Evolutionary conservation across 352 stramenopile genomes (phyloP), one percentile per base, ranked within the genome.

Genomic region (Phytophthora macrochlamydospora): DNA sequence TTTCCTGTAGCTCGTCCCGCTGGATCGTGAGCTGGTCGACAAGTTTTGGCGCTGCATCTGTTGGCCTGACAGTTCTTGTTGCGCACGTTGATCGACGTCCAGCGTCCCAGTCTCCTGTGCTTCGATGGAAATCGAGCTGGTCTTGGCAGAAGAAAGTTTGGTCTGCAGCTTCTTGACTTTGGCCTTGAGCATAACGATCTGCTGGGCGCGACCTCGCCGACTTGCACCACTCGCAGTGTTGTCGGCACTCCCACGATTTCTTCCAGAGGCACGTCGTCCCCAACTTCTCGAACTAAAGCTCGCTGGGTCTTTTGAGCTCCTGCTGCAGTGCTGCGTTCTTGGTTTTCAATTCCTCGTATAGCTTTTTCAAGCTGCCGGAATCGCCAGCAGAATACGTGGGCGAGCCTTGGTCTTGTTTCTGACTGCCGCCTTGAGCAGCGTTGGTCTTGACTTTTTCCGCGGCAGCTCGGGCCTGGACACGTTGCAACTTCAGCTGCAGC

Each of bases 121-220:
- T 3, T 55, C 38, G 1, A 29, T 12, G 24, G 30, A 31, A 30
- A n/a, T 24, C 32, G 38, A 42, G 9, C 40, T 42, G 3, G 51
- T 28, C 51, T 62, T 69, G 6, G 51, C 11, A 4, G 42, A 45
- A 4, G 50, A 46, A 6, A 91, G 65, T 31, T 83, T 68, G 8
- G 62, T 56, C 52, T 93, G 70, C 1, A 93, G 74, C 59, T 91
- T 91, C 56, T 92, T 92, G 38, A 95, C 69, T 56, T 93, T 93
- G 30, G 83, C 69, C 56, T 91, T 91, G 4, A 95, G 77, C 75
- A 94, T 91, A 42, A 94, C 73, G 48, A 96, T 96, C 42, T 92
- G 87, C 69, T 96, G 86, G 12, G 85, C 81, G n/a, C 88, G 70
- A 4, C 85, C 85, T 9, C 86, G 78, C 7, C 85, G 86, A 28